Conservation (phyloP, 495 filamentous ascomycete species). For the Acidomyces sp. region DNA sequence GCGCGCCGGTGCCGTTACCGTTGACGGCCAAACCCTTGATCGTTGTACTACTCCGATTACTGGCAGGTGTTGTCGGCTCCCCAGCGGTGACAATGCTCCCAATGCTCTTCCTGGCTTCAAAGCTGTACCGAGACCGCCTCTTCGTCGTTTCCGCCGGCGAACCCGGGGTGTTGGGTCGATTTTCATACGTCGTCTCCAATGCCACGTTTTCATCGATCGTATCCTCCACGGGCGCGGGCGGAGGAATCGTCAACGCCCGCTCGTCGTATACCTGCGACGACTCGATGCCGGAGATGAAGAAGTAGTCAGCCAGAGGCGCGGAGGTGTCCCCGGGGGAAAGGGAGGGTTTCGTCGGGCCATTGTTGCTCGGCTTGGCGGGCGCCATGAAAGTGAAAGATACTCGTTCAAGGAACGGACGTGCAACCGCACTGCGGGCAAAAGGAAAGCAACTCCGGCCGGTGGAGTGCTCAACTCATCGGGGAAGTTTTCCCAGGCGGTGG, state of each 20-base stretch:
- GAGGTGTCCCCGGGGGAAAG: constrained; percentile 34
- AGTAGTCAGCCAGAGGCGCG: constrained; percentile 89
- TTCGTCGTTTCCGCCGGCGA: constrained; percentile 41
- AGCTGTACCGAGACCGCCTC: constrained; percentile 50
- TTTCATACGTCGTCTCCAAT: constrained; percentile 30
- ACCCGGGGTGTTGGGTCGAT: constrained; percentile 39
- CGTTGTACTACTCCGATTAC: constrained; percentile 81
- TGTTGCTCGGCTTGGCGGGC: constrained; percentile 9
- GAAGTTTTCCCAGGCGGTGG: not conserved
- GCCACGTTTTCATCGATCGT: constrained; percentile 68
- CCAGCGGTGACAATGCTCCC: constrained; percentile 43
- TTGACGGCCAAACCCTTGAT: constrained; percentile 44
- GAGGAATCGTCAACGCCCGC: constrained; percentile 22
- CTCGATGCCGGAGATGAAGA: constrained; percentile 94
- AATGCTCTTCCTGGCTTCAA: constrained; percentile 51
- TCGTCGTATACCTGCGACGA: constrained; percentile 46
- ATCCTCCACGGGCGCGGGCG: constrained; percentile 49
- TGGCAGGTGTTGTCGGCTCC: constrained; percentile 38
- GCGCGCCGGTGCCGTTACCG: constrained; percentile 10
- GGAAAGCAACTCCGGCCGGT: not conserved
- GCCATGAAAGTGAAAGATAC: constrained; percentile 9
- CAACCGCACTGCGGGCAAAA: constrained; percentile 10
- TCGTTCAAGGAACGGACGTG: constrained; percentile 14
- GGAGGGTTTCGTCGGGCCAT: constrained; percentile 3
- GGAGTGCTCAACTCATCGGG: constrained; percentile 1